Evolutionary conservation across 2,329 filamentous ascomycete species (phyloP).

Genomic region (Penicillium sp.): DNA sequence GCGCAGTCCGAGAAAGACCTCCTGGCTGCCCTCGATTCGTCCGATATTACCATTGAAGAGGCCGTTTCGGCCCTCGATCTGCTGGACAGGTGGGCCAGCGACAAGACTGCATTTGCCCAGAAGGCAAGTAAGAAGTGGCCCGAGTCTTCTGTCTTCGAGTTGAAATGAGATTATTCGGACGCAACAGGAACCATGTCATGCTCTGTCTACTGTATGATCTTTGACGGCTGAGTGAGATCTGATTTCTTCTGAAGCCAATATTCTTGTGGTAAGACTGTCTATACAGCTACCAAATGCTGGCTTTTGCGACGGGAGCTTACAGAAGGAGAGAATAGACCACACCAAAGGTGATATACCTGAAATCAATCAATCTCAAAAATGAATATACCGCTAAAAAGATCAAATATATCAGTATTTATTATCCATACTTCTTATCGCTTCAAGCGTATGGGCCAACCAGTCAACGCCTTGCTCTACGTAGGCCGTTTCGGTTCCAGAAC

Average conservation of each 20-base stretch:
- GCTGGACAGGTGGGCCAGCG: constrained; percentile 52
- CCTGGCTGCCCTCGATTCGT: constrained; percentile 55
- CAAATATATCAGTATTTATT: constrained; percentile 1
- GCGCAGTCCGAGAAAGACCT: constrained; percentile 61
- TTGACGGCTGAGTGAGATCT: neutral
- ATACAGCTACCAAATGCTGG: neutral
- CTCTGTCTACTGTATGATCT: neutral
- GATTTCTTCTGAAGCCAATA: neutral
- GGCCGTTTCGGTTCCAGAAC: neutral
- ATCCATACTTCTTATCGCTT: neutral
- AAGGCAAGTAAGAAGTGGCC: constrained; percentile 43
- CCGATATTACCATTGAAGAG: constrained; percentile 54
- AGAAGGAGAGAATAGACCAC: neutral
- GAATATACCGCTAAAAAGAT: neutral
- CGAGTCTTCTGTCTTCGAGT: constrained; percentile 39
- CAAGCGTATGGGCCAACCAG: neutral
- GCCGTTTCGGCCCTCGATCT: constrained; percentile 55
- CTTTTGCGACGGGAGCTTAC: neutral
- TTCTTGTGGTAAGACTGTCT: neutral
- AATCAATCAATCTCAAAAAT: neutral
- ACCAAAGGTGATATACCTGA: neutral
- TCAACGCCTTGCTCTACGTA: neutral
- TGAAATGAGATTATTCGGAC: constrained; percentile 16
- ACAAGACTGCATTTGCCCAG: constrained; percentile 50
- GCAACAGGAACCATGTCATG: neutral